Evolutionary conservation across 345 rosid species (phyloP).

Genomic region (Gossypium longicalyx): DNA sequence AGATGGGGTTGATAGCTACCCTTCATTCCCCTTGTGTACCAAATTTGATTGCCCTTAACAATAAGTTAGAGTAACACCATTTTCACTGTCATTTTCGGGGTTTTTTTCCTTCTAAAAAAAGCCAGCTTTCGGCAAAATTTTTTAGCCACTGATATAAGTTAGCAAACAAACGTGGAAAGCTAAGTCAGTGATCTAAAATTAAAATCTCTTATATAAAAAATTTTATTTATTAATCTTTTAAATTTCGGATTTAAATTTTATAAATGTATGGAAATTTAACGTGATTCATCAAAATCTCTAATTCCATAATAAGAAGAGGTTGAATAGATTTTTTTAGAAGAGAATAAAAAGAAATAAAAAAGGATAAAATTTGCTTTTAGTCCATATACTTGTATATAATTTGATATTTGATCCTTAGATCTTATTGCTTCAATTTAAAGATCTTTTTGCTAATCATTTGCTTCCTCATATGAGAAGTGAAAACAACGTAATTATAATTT

Average conservation of each 20-base stretch:
- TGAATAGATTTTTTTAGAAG: not conserved
- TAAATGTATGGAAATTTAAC: no score
- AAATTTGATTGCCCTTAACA: not conserved
- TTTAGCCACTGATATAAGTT: not conserved
- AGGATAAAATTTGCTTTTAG: no score
- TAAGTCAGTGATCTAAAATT: constrained; percentile 3
- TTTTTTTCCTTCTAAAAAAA: not conserved
- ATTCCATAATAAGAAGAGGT: not conserved
- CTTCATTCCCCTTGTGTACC: not conserved
- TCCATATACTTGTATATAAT: no score
- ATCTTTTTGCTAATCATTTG: no score
- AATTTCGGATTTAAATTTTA: no score
- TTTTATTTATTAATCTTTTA: no score
- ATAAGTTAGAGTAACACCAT: not conserved
- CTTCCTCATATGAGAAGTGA: no score
- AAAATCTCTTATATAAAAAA: no score
- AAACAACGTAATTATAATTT: no score
- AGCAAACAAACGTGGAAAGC: not conserved
- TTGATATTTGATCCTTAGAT: no score
- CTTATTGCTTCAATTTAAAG: no score
- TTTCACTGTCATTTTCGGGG: not conserved
- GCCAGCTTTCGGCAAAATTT: not conserved
- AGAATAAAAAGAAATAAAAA: not conserved
- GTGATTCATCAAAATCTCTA: not conserved
- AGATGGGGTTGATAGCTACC: not conserved